A percentile compares a stretch with the other conserved stretches of the same genome.
phyloP scores from a whole-genome alignment of 495 filamentous ascomycete species.

The Talaromyces stipitatus region DNA sequence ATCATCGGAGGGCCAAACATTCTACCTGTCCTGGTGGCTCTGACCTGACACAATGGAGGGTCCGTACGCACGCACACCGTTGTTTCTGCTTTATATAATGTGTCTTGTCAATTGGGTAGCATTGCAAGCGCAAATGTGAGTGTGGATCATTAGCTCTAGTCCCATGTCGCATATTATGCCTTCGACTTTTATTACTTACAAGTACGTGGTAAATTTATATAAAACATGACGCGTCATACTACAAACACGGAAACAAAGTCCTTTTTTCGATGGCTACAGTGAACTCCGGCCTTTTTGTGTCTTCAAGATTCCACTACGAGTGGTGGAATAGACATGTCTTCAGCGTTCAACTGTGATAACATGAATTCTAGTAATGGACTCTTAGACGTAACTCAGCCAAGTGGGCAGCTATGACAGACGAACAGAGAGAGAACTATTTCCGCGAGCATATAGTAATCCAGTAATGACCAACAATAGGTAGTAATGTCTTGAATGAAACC shows the following conservation, averaged over 20 bases:
- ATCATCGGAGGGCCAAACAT: constrained; percentile 51
- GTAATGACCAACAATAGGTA: constrained; percentile 65
- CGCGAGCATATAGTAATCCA: constrained; percentile 49
- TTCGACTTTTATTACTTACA: background rate
- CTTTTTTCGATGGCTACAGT: background rate
- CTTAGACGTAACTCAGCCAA: constrained; percentile 30
- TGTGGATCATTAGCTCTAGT: constrained; percentile 9
- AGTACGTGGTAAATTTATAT: constrained; percentile 2
- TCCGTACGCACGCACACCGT: constrained; percentile 59
- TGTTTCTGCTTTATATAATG: constrained; percentile 62
- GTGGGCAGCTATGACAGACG: constrained; percentile 56
- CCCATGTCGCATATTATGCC: constrained; percentile 5
- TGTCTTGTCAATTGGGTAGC: constrained; percentile 59
- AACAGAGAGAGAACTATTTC: constrained; percentile 56
- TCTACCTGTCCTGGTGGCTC: constrained; percentile 59
- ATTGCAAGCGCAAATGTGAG: constrained; percentile 55
- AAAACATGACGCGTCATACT: constrained; percentile 10
- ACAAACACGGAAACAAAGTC: constrained; percentile 12
- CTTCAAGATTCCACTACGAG: background rate
- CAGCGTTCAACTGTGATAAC: background rate
- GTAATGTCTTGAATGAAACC: background rate
- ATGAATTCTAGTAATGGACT: constrained; percentile 2
- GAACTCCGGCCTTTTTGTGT: background rate
- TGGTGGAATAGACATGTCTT: background rate
- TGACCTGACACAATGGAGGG: constrained; percentile 58